Evolutionary conservation across 768 basidiomycete species (phyloP), one percentile per base, ranked within the genome.

Genomic region (Serendipita sp.): DNA sequence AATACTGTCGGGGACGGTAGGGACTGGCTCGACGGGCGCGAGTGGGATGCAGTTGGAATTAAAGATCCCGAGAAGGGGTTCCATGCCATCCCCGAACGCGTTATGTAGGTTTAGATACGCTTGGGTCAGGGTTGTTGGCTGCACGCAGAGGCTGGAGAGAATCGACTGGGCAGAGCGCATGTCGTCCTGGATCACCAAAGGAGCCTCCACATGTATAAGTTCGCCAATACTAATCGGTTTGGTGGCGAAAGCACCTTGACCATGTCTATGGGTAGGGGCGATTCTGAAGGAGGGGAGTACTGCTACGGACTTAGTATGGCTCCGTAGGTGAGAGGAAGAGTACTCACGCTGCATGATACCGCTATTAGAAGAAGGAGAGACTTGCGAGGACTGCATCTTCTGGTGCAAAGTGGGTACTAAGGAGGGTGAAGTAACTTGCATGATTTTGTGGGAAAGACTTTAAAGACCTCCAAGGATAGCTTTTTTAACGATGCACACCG

Each of bases 161-260:
- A 60, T 60, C 16, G 55, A 60, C 10, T 60, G 55, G 29, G 27
- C 16, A 34, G 23, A 27, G 10, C 55, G 55, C 27, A 37, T n/a
- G 10, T 60, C 29, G 18, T 60, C 55, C 15, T 66, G 69, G 1
- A 67, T 70, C 66, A 74, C 67, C 11, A 73, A 65, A n/a, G 73
- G 72, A 13, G 64, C 52, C 64, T 74, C 73, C 44, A 65, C 50
- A 18, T 73, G 64, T 44, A 74, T 60, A n/a, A 68, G 29, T 46
- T 69, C 60, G n/a, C 73, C 72, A 37, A 62, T 44, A n/a, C n/a
- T 16, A 50, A 74, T 68, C 33, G 68, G 62, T 11, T 69, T 68
- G 3, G 69, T 68, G 3, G 73, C 72, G 64, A 72, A 66, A 29
- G 72, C 60, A 1, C 72, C 72, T 40, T 68, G 67, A 48, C 72